phyloP scores from a whole-genome alignment of 441 rosid species.

The Erodium texanum region DNA sequence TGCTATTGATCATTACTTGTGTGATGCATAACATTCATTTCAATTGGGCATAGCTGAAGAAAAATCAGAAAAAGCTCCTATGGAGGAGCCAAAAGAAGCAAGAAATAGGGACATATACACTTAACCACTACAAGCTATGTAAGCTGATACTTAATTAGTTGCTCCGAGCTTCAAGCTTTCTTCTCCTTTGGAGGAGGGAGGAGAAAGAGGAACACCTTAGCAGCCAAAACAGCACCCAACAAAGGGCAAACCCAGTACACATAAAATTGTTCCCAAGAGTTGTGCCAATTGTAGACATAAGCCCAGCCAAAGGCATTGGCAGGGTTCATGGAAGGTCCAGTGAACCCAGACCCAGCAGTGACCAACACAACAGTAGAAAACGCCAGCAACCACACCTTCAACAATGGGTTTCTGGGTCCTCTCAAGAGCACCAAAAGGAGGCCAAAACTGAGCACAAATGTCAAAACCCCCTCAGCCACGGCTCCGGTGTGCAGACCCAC shows the following conservation, averaged over 20 bases:
- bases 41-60: background rate
- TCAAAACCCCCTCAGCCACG: constrained; percentile 27
- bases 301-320: constrained; percentile 35
- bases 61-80: background rate
- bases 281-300: background rate
- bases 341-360: constrained; percentile 23
- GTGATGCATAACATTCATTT: too few species aligned
- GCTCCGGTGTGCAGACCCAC: constrained; percentile 32
- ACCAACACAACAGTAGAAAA: constrained; percentile 26
- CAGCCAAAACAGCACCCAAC: constrained; percentile 29
- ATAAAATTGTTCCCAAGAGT: background rate
- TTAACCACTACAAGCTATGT: too few species aligned
- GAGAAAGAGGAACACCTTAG: constrained; percentile 24
- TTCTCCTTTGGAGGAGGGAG: constrained; percentile 29
- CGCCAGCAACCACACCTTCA: constrained; percentile 32
- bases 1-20: too few species aligned
- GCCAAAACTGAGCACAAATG: constrained; percentile 23
- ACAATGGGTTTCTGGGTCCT: constrained; percentile 17
- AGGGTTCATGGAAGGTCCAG: constrained; percentile 44
- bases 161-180: constrained; percentile 19
- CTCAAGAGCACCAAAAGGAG: constrained; percentile 22
- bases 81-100: too few species aligned
- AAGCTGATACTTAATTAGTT: too few species aligned
- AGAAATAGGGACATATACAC: too few species aligned
- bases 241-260: constrained; percentile 10